These are phyloP conservation scores for Paraphaeosphaeria minitans DNA, from an alignment of 2,329 filamentous ascomycete species.

Conservation along the genomic window DNA sequence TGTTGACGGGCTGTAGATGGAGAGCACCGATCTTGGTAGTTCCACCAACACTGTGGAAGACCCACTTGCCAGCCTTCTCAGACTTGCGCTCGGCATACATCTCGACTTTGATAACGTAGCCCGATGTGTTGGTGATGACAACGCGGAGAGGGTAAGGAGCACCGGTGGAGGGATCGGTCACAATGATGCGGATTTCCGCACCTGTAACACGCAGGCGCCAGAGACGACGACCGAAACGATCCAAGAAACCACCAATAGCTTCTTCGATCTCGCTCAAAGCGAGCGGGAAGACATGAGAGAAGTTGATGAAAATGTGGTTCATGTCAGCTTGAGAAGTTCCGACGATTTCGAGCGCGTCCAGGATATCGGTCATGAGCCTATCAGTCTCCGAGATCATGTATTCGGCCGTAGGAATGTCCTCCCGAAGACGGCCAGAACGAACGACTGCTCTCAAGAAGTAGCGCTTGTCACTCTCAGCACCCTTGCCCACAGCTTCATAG, in stretches of 20 bases:
- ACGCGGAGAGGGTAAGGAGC: slow-evolving; percentile 90
- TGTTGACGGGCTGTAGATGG: slow-evolving; percentile 88
- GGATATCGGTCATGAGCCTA: slow-evolving; percentile 94
- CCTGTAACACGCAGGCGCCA: slow-evolving; percentile 97
- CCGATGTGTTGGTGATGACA: slow-evolving; percentile 96
- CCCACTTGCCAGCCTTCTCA: slow-evolving; percentile 90
- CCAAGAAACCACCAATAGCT: slow-evolving; percentile 91
- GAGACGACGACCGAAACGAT: slow-evolving; percentile 90
- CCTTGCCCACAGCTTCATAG: slow-evolving; percentile 95
- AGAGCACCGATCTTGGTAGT: slow-evolving; percentile 94
- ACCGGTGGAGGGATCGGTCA: slow-evolving; percentile 85
- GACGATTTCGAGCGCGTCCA: slow-evolving; percentile 96
- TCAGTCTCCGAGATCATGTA: slow-evolving; percentile 98
- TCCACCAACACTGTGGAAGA: slow-evolving; percentile 97
- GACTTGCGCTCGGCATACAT: slow-evolving; percentile 98
- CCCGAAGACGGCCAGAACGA: slow-evolving; percentile 87
- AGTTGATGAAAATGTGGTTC: slow-evolving; percentile 99
- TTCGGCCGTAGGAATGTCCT: slow-evolving; percentile 97
- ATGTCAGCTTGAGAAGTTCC: slow-evolving; percentile 99
- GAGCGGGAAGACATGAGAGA: slow-evolving; percentile 94
- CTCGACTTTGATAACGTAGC: slow-evolving; percentile 96
- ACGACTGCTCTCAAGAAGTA: slow-evolving; percentile 98
- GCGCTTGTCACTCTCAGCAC: slow-evolving; percentile 92
- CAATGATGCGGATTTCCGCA: slow-evolving; percentile 97
- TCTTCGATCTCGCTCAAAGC: slow-evolving; percentile 88